Base-by-base conservation (phyloP, 1,284 basidiomycete genomes). In the Cutaneotrichosporon daszewskae region DNA sequence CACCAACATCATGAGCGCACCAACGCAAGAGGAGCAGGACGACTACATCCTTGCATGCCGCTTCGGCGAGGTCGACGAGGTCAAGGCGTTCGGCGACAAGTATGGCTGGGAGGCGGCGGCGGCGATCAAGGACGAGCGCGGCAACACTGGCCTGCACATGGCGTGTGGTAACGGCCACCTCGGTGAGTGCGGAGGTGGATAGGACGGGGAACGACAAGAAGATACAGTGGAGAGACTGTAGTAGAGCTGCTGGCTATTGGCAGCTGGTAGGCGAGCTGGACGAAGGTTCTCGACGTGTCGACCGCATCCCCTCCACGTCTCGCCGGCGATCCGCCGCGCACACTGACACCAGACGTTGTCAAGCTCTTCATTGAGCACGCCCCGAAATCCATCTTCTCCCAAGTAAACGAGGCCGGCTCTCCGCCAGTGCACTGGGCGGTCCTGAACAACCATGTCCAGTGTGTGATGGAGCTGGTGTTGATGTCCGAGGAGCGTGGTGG, bases 401-500 rank as follows among this genome's bases (percentile, higher is more conserved):
- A 74, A 1, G 77, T 77, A 45, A 92, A 91, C 62, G 68, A 69
- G 32, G 76, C 84, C 2, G 77, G 80, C 46, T 88, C 86, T 13
- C 90, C 86, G 2, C 76, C 89, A 5, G 71, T 92, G 10, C 89
- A 92, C 64, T 92, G 88, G 88, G 88, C 89, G 0, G 80, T 85
- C 1, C 66, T 89, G 31, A 92, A 92, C 68, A 75, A 78, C 13
- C 87, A 91, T 54, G 76, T 91, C 6, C 59, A 69, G 9, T 68
- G 81, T 40, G 77, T 80, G 1, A 76, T 84, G 64, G 75, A 74
- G n/a, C 78, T 92, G 25, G 79, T 89, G 9, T 60, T 69, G 18
- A 39, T 63, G 23, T 59, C 67, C 13, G 65, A 69, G 43, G 65
- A 62, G 43, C 42, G 59, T 32, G 68, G 69, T 9, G 69, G 69